Evolutionary conservation across 495 filamentous ascomycete genomes (phyloP).

Genomic region (Apodospora peruviana): DNA sequence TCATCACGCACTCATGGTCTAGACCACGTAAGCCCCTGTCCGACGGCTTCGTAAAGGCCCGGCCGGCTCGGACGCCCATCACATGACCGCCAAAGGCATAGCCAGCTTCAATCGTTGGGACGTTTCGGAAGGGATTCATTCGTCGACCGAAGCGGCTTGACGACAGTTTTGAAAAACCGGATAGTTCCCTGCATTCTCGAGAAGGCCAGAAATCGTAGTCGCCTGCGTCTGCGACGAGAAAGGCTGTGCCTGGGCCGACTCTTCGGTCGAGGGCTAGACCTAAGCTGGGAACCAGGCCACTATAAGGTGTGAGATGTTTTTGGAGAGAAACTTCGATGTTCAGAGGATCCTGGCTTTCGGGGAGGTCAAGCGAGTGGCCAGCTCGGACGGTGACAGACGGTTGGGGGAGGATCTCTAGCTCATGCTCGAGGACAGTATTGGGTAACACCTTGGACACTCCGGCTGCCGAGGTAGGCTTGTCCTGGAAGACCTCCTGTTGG

Average conservation of each 20-base stretch:
- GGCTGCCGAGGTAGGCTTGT: not conserved
- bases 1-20: conserved; percentile 8
- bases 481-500: conserved; percentile 19
- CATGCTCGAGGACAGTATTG: conserved; percentile 17
- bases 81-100: conserved; percentile 16
- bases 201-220: conserved; percentile 15
- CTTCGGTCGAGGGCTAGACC: conserved; percentile 17
- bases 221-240: conserved; percentile 15
- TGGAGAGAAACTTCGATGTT: conserved; percentile 16
- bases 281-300: conserved; percentile 5
- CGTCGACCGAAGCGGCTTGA: not conserved
- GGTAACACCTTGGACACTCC: conserved; percentile 1
- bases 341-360: conserved; percentile 8
- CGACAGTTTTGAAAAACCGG: conserved; percentile 12
- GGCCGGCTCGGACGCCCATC: conserved; percentile 16
- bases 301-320: conserved; percentile 4
- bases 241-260: conserved; percentile 11
- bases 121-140: conserved; percentile 10
- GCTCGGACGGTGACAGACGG: conserved; percentile 11
- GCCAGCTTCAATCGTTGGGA: conserved; percentile 21
- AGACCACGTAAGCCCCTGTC: conserved; percentile 13
- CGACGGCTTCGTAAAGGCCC: conserved; percentile 15
- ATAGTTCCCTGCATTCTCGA: conserved; percentile 16
- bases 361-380: conserved; percentile 15
- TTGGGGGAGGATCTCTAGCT: conserved; percentile 18